Evolutionary conservation across 768 basidiomycete genomes (phyloP).

Genomic region (Chalciporus chontae): DNA sequence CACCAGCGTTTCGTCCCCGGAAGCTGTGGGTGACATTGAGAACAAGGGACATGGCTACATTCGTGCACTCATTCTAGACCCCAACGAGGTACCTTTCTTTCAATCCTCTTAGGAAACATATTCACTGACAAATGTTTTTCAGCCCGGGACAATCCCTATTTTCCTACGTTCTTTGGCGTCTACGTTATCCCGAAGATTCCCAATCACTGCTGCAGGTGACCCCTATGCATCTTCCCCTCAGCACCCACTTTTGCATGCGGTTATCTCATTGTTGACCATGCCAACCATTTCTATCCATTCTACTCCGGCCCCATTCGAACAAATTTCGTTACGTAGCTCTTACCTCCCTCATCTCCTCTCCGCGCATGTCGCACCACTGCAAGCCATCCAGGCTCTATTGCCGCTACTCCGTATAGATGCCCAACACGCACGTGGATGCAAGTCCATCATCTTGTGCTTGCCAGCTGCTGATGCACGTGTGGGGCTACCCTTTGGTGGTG

Average conservation of each 20-base stretch:
- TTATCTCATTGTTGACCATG: slow-evolving; percentile 73
- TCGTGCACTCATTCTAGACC: slow-evolving; percentile 78
- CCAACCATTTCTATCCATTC: slow-evolving; percentile 34
- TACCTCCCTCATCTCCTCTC: slow-evolving; percentile 72
- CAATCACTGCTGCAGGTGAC: slow-evolving; percentile 74
- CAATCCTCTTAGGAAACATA: not conserved
- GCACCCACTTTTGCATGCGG: slow-evolving; percentile 70
- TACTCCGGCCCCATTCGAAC: slow-evolving; percentile 62
- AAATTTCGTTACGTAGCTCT: slow-evolving; percentile 54
- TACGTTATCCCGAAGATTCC: slow-evolving; percentile 78
- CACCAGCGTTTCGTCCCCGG: slow-evolving; percentile 67
- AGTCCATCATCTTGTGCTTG: slow-evolving; percentile 65
- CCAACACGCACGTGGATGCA: slow-evolving; percentile 41
- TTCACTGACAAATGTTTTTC: slow-evolving; percentile 6
- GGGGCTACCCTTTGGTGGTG: slow-evolving; percentile 62
- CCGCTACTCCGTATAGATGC: slow-evolving; percentile 73
- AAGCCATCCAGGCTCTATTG: slow-evolving; percentile 71
- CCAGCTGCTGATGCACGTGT: slow-evolving; percentile 70
- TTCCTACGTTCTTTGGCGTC: slow-evolving; percentile 82
- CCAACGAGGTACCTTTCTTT: slow-evolving; percentile 56
- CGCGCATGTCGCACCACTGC: slow-evolving; percentile 74
- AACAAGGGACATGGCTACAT: slow-evolving; percentile 68
- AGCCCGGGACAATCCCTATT: slow-evolving; percentile 69
- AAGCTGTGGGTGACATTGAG: slow-evolving; percentile 65
- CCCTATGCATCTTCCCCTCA: slow-evolving; percentile 66